Evolutionary conservation across 495 filamentous ascomycete genomes (phyloP).

Genomic region (Aspergillus funiculosus): DNA sequence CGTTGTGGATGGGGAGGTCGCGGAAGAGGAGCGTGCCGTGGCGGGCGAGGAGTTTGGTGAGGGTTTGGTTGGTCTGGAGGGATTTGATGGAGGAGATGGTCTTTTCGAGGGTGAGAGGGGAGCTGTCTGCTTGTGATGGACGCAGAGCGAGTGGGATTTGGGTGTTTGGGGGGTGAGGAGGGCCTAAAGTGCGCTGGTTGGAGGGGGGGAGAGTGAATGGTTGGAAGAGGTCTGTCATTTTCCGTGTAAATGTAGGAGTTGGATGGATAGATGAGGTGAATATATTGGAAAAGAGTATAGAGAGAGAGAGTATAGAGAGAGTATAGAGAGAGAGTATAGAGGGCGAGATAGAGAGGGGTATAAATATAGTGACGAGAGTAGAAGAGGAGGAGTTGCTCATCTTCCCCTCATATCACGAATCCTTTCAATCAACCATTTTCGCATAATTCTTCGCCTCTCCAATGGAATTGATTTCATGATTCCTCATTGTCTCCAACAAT

Average conservation of each 20-base stretch:
- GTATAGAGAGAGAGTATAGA: no score
- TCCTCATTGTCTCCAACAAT: background rate
- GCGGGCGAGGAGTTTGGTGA: conserved; percentile 56
- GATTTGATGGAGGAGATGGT: conserved; percentile 27
- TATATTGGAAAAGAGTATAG: no score
- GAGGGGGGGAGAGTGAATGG: conserved; percentile 65
- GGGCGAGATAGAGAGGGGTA: no score
- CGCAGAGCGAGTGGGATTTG: conserved; percentile 40
- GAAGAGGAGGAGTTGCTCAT: conserved; percentile 2
- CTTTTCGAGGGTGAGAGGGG: conserved; percentile 24
- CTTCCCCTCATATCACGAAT: conserved; percentile 5
- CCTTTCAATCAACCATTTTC: no score
- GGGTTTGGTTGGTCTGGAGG: conserved; percentile 47
- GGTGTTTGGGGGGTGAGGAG: conserved; percentile 38
- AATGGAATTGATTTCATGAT: no score
- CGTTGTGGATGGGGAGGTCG: conserved; percentile 28
- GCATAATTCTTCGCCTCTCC: no score
- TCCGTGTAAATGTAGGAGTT: no score
- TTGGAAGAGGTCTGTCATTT: conserved; percentile 33
- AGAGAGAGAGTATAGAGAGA: background rate
- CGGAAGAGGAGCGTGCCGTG: conserved; percentile 34
- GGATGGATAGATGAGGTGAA: no score
- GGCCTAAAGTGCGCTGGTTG: conserved; percentile 37
- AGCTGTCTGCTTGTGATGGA: conserved; percentile 24
- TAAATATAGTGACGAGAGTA: no score